Conservation (phyloP, 192 early-diverging fungal genomes). For the Kappamyces sp. region DNA sequence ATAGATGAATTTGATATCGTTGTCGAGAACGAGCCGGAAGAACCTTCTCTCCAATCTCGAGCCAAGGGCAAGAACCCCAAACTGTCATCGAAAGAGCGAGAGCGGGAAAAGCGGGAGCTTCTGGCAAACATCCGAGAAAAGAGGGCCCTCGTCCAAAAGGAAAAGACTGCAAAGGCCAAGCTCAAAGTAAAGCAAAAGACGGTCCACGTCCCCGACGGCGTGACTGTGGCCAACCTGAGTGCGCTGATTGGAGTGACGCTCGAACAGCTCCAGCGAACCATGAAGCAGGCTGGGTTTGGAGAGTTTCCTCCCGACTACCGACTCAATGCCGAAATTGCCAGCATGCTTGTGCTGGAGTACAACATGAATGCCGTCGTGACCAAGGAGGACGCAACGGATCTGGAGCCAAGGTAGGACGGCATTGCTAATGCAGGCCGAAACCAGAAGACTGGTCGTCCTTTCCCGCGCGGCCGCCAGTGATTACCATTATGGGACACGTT, state of each 20-base stretch:
- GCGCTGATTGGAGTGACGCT: slow-evolving; percentile 69
- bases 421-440: slow-evolving; percentile 37
- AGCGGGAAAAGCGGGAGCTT: slow-evolving; percentile 9
- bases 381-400: slow-evolving; percentile 43
- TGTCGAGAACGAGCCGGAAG: too few relatives aligned
- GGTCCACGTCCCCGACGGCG: slow-evolving; percentile 71
- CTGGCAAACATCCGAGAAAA: slow-evolving; percentile 1
- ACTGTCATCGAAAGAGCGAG: neutral
- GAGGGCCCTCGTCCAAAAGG: slow-evolving; percentile 9
- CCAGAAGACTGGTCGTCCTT: slow-evolving; percentile 71
- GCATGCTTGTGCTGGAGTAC: slow-evolving; percentile 80
- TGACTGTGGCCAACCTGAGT: slow-evolving; percentile 77
- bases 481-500: slow-evolving; percentile 98
- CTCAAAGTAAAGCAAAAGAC: slow-evolving; percentile 42
- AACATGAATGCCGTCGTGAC: slow-evolving; percentile 79
- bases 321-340: slow-evolving; percentile 77
- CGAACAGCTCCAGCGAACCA: slow-evolving; percentile 60
- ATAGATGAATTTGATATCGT: too few relatives aligned
- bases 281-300: slow-evolving; percentile 76
- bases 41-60: too few relatives aligned
- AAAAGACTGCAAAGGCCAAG: slow-evolving; percentile 35
- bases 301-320: slow-evolving; percentile 65
- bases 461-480: slow-evolving; percentile 78
- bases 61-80: too few relatives aligned
- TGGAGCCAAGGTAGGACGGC: slow-evolving; percentile 47